phyloP scores from a whole-genome alignment of 371 early-diverging fungal species.

The Syncephalastrum monosporum region DNA sequence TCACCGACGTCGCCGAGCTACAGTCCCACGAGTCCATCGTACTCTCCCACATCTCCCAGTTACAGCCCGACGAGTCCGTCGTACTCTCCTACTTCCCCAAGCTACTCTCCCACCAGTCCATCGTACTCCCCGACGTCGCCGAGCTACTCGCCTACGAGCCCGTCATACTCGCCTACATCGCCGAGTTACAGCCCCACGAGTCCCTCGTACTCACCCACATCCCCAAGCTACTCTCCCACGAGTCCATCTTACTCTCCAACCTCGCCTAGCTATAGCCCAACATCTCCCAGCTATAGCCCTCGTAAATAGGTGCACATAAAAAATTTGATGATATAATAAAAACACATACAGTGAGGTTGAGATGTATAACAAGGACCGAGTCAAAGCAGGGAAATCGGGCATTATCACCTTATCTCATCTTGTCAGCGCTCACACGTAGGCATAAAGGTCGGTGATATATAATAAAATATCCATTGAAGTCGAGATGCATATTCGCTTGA shows the following conservation, averaged over 20 bases:
- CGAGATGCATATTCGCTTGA: too few relatives aligned
- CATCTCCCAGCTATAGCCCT: conserved; percentile 71
- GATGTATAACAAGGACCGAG: too few relatives aligned
- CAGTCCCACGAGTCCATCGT: conserved; percentile 52
- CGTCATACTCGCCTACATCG: conserved; percentile 59
- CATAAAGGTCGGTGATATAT: too few relatives aligned
- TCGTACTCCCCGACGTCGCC: conserved; percentile 71
- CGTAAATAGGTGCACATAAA: too few relatives aligned
- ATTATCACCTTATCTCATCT: too few relatives aligned
- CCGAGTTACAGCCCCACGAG: conserved; percentile 72
- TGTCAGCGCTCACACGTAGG: too few relatives aligned
- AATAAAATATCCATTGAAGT: too few relatives aligned
- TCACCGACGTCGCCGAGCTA: conserved; percentile 67
- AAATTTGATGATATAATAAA: too few relatives aligned
- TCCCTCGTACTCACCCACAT: conserved; percentile 78
- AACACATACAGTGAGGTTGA: too few relatives aligned
- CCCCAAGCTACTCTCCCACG: conserved; percentile 76
- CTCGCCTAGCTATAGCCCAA: conserved; percentile 52
- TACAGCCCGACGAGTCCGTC: conserved; percentile 54
- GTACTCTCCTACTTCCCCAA: conserved; percentile 67
- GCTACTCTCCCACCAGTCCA: conserved; percentile 70
- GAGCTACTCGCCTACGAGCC: conserved; percentile 66
- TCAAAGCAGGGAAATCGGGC: too few relatives aligned
- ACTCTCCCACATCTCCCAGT: conserved; percentile 55
- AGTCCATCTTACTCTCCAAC: conserved; percentile 52